Conservation (phyloP, 345 rosid genomes). For the Eucalyptus dawsonii region DNA sequence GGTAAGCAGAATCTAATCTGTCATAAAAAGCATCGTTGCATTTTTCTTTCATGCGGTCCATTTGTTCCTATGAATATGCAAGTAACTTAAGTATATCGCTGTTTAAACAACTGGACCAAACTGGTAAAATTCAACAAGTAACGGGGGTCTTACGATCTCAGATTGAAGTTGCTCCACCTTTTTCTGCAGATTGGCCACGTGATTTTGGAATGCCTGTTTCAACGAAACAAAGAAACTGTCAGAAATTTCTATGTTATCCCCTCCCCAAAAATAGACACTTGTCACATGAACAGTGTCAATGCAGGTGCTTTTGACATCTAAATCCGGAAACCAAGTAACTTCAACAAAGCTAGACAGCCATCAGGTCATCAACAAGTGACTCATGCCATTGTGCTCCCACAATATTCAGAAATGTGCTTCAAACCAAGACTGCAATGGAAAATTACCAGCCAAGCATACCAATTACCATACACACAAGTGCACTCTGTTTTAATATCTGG, state of each 20-base stretch:
- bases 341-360: neutral
- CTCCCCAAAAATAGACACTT: neutral
- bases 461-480: neutral
- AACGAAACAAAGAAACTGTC: neutral
- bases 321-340: neutral
- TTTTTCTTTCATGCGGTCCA: conserved; percentile 37
- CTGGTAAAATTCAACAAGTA: neutral
- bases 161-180: conserved; percentile 57
- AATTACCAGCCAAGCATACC: neutral
- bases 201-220: conserved; percentile 64
- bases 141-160: conserved; percentile 52
- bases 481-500: neutral
- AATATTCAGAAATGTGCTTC: neutral
- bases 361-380: neutral
- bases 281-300: neutral
- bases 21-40: conserved; percentile 52
- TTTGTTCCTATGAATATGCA: conserved; percentile 34
- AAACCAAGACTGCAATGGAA: neutral
- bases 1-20: conserved; percentile 56
- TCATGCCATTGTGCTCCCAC: neutral
- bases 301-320: neutral
- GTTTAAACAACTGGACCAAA: neutral
- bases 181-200: conserved; percentile 36
- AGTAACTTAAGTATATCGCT: neutral
- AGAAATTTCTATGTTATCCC: neutral